Percentiles rank a stretch among this genome's conserved stretches.
Conservation (phyloP, 2,329 filamentous ascomycete genomes). For the Aureobasidium zeae region DNA sequence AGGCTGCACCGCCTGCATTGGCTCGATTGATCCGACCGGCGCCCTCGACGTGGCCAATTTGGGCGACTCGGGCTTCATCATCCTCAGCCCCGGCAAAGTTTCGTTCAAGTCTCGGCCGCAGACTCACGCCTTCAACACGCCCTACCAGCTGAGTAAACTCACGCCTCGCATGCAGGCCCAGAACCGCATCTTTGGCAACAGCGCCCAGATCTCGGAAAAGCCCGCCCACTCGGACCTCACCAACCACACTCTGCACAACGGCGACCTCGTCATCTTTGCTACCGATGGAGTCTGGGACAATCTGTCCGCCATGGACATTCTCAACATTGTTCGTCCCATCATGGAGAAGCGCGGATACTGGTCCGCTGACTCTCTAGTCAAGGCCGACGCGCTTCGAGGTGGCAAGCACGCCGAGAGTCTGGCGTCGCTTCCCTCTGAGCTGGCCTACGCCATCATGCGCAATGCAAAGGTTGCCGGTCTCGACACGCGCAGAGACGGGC, state of each 20-base stretch:
- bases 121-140: conserved; percentile 96
- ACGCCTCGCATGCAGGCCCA: conserved; percentile 70
- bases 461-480: conserved; percentile 79
- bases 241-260: conserved; percentile 68
- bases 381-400: conserved; percentile 12
- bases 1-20: conserved; percentile 88
- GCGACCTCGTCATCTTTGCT: conserved; percentile 86
- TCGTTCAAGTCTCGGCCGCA: conserved; percentile 76
- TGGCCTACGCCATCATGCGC: conserved; percentile 69
- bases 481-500: conserved; percentile 73
- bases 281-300: conserved; percentile 97
- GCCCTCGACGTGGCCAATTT: conserved; percentile 82
- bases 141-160: conserved; percentile 85
- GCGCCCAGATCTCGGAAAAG: conserved; percentile 59
- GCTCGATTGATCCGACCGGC: conserved; percentile 62
- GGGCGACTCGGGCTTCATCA: conserved; percentile 88
- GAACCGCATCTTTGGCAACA: conserved; percentile 73
- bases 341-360: conserved; percentile 52
- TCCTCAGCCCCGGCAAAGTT: conserved; percentile 76
- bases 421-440: conserved; percentile 49
- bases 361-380: conserved; percentile 16
- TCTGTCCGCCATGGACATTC: conserved; percentile 78
- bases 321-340: conserved; percentile 58
- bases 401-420: not conserved
- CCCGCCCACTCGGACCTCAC: conserved; percentile 77